Evolutionary conservation across 441 rosid species (phyloP).

Genomic region (Mallotus repandus): DNA sequence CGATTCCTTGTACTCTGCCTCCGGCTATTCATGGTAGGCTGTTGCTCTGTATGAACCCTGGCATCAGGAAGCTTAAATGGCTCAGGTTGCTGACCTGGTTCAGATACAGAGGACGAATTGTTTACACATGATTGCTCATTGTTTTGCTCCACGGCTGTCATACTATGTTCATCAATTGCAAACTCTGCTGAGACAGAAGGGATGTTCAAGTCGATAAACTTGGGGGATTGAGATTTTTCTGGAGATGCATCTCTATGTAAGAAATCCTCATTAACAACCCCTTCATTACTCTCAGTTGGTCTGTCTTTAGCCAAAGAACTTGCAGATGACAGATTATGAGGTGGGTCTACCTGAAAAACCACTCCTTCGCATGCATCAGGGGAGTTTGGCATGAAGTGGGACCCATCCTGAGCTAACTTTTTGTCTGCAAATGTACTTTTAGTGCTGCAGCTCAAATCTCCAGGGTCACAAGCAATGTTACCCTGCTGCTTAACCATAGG

Average conservation of each 20-base stretch:
- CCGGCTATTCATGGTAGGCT: slow-evolving; percentile 24
- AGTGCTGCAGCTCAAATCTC: slow-evolving; percentile 39
- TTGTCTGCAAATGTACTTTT: slow-evolving; percentile 30
- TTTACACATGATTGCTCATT: slow-evolving; percentile 33
- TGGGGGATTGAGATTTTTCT: slow-evolving; percentile 28
- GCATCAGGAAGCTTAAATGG: slow-evolving; percentile 25
- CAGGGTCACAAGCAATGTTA: slow-evolving; percentile 32
- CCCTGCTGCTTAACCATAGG: slow-evolving; percentile 27
- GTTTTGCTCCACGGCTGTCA: slow-evolving; percentile 28
- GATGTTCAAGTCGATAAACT: slow-evolving; percentile 52
- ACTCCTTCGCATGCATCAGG: slow-evolving; percentile 38
- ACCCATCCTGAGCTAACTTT: slow-evolving; percentile 32
- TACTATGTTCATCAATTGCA: slow-evolving; percentile 31
- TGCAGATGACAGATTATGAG: slow-evolving; percentile 39
- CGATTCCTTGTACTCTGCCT: slow-evolving; percentile 50
- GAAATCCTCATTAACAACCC: slow-evolving; percentile 18
- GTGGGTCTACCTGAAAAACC: slow-evolving; percentile 30
- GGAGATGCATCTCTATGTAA: slow-evolving; percentile 27
- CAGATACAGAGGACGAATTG: slow-evolving; percentile 32
- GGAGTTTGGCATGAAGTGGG: slow-evolving; percentile 28
- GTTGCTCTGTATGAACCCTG: slow-evolving; percentile 25
- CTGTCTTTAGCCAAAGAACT: slow-evolving; percentile 41
- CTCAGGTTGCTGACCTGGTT: slow-evolving; percentile 29
- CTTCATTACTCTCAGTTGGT: slow-evolving; percentile 39
- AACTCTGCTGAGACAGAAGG: slow-evolving; percentile 45